These are phyloP conservation scores for Blastobotrys chiropterorum DNA, from an alignment of 805 yeast genomes.

Conservation along the genomic window DNA sequence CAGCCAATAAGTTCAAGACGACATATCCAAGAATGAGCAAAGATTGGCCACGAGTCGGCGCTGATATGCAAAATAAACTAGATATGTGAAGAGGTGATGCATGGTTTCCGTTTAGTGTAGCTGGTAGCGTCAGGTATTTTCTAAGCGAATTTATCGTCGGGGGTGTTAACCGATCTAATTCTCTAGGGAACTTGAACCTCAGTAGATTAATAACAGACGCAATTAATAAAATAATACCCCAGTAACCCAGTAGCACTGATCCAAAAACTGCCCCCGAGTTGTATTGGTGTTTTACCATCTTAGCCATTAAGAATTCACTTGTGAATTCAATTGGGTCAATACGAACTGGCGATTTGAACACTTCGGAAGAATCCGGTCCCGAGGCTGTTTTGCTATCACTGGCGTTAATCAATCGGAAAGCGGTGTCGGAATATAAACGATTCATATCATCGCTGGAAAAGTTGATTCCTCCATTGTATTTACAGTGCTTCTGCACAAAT, in stretches of 20 bases:
- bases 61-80: slow-evolving; percentile 5
- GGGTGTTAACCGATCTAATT: slow-evolving; percentile 28
- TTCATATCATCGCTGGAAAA: slow-evolving; percentile 23
- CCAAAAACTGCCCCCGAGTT: slow-evolving; percentile 27
- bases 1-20: slow-evolving; percentile 25
- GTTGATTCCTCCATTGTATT: slow-evolving; percentile 24
- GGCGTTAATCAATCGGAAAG: not conserved
- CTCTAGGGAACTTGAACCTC: slow-evolving; percentile 18
- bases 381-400: too few species aligned
- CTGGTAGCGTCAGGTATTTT: slow-evolving; percentile 23
- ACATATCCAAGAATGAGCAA: slow-evolving; percentile 30
- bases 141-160: slow-evolving; percentile 7
- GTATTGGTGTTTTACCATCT: slow-evolving; percentile 26
- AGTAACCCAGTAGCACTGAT: slow-evolving; percentile 26
- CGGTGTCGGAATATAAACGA: slow-evolving; percentile 9
- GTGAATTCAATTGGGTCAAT: slow-evolving; percentile 5
- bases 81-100: slow-evolving; percentile 2
- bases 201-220: slow-evolving; percentile 21
- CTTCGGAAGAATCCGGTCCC: too few species aligned
- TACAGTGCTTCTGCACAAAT: slow-evolving; percentile 26
- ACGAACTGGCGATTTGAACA: slow-evolving; percentile 16
- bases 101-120: slow-evolving; percentile 24
- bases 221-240: slow-evolving; percentile 24
- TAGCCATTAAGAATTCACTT: slow-evolving; percentile 20
- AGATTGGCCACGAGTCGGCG: slow-evolving; percentile 36